Percentiles rank a stretch among this genome's conserved stretches.
Evolutionary conservation across 2,329 filamentous ascomycete genomes (phyloP).

Genomic region (Xylariales sp.): DNA sequence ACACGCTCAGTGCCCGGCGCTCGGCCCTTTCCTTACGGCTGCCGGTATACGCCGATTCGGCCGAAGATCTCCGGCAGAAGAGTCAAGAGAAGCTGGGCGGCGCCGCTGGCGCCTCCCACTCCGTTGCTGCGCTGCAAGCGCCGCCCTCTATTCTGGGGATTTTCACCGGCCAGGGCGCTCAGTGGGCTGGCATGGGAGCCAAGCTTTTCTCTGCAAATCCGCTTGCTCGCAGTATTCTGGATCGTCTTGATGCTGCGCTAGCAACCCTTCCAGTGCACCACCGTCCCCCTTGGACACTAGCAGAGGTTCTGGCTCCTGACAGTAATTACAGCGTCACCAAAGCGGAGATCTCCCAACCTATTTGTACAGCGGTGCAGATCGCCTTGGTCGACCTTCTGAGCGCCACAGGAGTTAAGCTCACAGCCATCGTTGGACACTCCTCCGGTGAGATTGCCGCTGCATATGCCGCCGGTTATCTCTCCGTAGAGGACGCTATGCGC

Average conservation of each 20-base stretch:
- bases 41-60: too few species aligned
- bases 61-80: too few species aligned
- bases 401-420: conserved; percentile 28
- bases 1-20: too few species aligned
- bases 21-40: too few species aligned
- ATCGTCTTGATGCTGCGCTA: conserved; percentile 2
- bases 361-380: conserved; percentile 36
- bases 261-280: background rate
- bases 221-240: background rate
- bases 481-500: conserved; percentile 24
- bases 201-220: conserved; percentile 12
- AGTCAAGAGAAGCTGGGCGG: too few species aligned
- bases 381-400: conserved; percentile 29
- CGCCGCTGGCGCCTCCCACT: too few species aligned
- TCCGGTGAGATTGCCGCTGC: conserved; percentile 40
- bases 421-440: conserved; percentile 34
- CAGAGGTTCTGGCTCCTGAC: background rate
- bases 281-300: conserved; percentile 8
- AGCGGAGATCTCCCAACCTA: conserved; percentile 27
- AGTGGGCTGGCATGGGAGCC: conserved; percentile 27
- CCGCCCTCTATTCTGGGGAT: background rate
- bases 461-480: conserved; percentile 30
- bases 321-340: conserved; percentile 6
- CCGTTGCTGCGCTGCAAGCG: conserved; percentile 7
- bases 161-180: conserved; percentile 28